Conservation (phyloP, 2,329 filamentous ascomycete species). For the Penicillium sp. region DNA sequence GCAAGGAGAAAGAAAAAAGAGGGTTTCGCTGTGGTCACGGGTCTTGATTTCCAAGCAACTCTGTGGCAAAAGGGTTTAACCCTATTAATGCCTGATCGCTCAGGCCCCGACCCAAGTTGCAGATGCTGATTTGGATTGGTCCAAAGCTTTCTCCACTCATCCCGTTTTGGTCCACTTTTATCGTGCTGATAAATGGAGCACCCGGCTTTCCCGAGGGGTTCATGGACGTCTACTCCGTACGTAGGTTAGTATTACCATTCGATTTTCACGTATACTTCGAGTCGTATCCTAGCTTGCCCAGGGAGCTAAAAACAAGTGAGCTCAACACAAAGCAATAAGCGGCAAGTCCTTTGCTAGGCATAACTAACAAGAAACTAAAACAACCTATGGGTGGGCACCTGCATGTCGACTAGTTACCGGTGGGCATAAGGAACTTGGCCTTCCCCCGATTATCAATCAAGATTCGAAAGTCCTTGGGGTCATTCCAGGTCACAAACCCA, state of each 20-base stretch:
- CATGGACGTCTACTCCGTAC: too few relatives aligned
- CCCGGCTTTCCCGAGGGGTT: neutral
- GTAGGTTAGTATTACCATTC: too few relatives aligned
- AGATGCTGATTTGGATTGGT: neutral
- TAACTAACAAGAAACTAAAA: too few relatives aligned
- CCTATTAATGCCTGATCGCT: slow-evolving; percentile 17
- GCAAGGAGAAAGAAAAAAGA: slow-evolving; percentile 29
- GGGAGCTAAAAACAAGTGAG: neutral
- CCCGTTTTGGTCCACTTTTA: neutral
- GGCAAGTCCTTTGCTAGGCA: too few relatives aligned
- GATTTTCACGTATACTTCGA: neutral
- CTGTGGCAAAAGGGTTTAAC: slow-evolving; percentile 42
- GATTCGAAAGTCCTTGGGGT: too few relatives aligned
- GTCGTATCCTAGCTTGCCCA: neutral
- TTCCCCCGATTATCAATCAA: too few relatives aligned
- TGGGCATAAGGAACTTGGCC: too few relatives aligned
- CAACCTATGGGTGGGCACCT: too few relatives aligned
- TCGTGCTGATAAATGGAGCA: neutral
- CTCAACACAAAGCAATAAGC: neutral
- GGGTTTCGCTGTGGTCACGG: slow-evolving; percentile 21
- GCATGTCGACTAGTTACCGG: too few relatives aligned
- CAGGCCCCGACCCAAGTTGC: neutral
- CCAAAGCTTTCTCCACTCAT: neutral
- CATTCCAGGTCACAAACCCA: too few relatives aligned
- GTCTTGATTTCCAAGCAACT: slow-evolving; percentile 45